phyloP scores from a whole-genome alignment of 768 basidiomycete species.

The Lepiota venenata region DNA sequence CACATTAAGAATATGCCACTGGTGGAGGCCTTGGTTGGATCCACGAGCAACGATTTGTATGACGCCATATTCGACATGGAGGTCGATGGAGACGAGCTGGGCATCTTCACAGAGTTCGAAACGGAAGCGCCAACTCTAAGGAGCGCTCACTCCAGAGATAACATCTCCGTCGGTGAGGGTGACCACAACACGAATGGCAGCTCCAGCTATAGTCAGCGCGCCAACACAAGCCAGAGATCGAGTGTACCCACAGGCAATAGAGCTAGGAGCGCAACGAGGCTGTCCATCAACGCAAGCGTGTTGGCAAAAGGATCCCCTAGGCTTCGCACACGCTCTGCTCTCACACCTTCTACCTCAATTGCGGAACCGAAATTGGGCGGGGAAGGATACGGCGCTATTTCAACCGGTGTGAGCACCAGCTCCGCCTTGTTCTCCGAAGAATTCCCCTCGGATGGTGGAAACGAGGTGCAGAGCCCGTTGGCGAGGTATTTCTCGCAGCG shows the following conservation, averaged over 20 bases:
- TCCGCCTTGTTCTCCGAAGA: not conserved
- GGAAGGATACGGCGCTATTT: not conserved
- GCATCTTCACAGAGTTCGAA: slow-evolving; percentile 49
- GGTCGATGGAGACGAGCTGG: slow-evolving; percentile 35
- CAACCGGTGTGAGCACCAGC: not conserved
- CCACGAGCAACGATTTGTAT: slow-evolving; percentile 61
- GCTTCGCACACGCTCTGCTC: not conserved
- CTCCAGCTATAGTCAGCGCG: too few relatives aligned
- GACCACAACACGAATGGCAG: not conserved
- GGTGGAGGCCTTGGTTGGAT: slow-evolving; percentile 74
- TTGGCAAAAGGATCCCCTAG: not conserved
- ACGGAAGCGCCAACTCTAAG: slow-evolving; percentile 37
- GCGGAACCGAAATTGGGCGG: not conserved
- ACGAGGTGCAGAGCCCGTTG: slow-evolving; percentile 9
- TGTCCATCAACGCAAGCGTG: not conserved
- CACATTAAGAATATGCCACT: slow-evolving; percentile 72
- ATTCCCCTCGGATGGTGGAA: not conserved
- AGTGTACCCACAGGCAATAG: slow-evolving; percentile 1
- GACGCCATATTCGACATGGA: slow-evolving; percentile 81
- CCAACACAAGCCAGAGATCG: slow-evolving; percentile 11
- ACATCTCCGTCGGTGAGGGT: slow-evolving; percentile 15
- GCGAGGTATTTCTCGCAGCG: slow-evolving; percentile 12
- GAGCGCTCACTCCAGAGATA: slow-evolving; percentile 37
- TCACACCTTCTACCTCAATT: not conserved
- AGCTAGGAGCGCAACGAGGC: not conserved